A percentile compares a stretch with the other conserved stretches of the same genome.
Conservation (phyloP, 1,284 basidiomycete genomes). For the Coniophora puteana region DNA sequence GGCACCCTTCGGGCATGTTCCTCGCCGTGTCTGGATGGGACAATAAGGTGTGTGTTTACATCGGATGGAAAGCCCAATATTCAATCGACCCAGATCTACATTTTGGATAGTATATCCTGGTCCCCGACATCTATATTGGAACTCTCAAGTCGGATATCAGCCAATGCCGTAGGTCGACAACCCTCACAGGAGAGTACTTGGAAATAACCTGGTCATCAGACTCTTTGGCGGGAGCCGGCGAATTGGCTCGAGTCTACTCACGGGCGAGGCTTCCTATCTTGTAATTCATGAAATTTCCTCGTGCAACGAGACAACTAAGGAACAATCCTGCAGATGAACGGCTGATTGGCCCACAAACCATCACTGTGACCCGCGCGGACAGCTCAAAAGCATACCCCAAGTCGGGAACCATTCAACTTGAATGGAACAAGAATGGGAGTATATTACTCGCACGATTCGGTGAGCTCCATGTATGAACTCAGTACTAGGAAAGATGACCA, state of each 20-base stretch:
- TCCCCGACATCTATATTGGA: constrained; percentile 64
- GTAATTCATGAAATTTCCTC: constrained; percentile 34
- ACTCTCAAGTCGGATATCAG: constrained; percentile 50
- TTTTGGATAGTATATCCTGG: constrained; percentile 80
- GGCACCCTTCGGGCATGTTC: constrained; percentile 82
- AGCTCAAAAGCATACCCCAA: constrained; percentile 58
- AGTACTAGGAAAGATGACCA: constrained; percentile 3
- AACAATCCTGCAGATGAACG: constrained; percentile 51
- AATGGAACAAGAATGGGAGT: constrained; percentile 75
- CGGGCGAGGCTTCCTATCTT: constrained; percentile 79
- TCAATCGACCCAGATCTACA: constrained; percentile 52
- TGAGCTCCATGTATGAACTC: constrained; percentile 18
- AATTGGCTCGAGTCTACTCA: constrained; percentile 79
- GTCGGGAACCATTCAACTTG: constrained; percentile 63
- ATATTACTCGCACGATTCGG: constrained; percentile 72
- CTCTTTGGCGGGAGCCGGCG: constrained; percentile 75
- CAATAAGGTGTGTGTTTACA: constrained; percentile 55
- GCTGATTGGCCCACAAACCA: constrained; percentile 50
- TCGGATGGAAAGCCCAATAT: constrained; percentile 1
- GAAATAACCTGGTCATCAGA: constrained; percentile 35
- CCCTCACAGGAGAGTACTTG: neutral
- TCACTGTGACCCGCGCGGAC: constrained; percentile 48
- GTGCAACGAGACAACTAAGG: constrained; percentile 4
- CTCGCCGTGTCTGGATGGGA: constrained; percentile 82
- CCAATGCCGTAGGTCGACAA: constrained; percentile 47